Base-by-base conservation (phyloP, 441 rosid species). In the Erodium chrysanthum region DNA sequence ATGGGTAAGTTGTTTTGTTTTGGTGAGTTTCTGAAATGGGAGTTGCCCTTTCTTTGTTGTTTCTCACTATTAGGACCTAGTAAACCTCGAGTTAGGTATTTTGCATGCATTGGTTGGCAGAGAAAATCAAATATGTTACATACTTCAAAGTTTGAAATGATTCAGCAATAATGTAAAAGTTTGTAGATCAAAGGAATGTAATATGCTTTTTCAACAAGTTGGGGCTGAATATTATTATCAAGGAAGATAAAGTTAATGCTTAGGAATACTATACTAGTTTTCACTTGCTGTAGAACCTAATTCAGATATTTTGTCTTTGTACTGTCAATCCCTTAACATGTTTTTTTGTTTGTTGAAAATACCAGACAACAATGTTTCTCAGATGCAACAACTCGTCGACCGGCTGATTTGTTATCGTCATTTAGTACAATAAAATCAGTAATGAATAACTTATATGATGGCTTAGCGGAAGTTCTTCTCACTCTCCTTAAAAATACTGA, bases 361-460 rank as follows among this genome's bases (percentile, higher is more conserved):
- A 65, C 69, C 88, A 94, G 99, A 73, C 92, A 85, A 82, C 96
- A 91, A 72, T 94, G 96, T 78, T 94, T 94, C 83, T 89, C 96
- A 64, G 92, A 83, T 29, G 85, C 83, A 69, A 86, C 99, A 14
- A 91, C 84, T 66, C 86, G 91, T 66, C 85, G 95, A 27, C 86
- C 84, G 1, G 84, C 89, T 72, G 97, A 94, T 76, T 79, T 94
- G 69, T 62, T 85, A 69, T 94, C 99, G 66, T 90, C 96, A 65
- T 94, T 90, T 77, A 68, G 91, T 66, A 89, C 91, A 7, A 88
- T 91, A 60, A 94, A 90, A 76, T 79, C 92, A 48, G 84, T 87
- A 14, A 82, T 86, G 91, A 88, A 85, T 68, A 80, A 72, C 69
- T 81, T 91, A 71, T 82, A 86, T 76, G 84, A 82, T 71, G 92